Evolutionary conservation across 148 eudicot species (phyloP).

Genomic region (Limonium bicolor): DNA sequence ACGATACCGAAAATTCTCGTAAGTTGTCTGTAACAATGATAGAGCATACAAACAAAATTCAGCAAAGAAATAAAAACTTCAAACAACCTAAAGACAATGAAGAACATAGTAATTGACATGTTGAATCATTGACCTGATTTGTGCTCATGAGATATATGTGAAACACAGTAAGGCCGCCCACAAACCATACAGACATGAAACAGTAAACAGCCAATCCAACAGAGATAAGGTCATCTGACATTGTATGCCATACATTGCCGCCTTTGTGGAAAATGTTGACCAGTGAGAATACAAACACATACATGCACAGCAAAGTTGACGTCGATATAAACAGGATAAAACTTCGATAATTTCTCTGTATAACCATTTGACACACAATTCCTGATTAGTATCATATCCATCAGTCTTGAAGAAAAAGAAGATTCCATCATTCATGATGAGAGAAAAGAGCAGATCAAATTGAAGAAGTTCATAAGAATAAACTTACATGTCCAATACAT

Average conservation of each 20-base stretch:
- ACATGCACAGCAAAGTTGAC: constrained; percentile 64
- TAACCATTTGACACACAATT: constrained; percentile 6
- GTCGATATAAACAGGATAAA: constrained; percentile 69
- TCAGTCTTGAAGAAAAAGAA: neutral
- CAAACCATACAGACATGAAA: constrained; percentile 83
- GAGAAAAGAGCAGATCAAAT: too few relatives aligned
- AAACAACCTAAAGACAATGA: neutral
- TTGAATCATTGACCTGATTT: constrained; percentile 53
- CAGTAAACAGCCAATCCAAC: constrained; percentile 54
- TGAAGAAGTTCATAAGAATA: too few relatives aligned
- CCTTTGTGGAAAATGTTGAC: constrained; percentile 27
- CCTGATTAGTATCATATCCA: too few relatives aligned
- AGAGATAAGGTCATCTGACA: constrained; percentile 47
- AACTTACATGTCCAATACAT: constrained; percentile 85
- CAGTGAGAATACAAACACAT: constrained; percentile 64
- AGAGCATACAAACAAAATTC: neutral
- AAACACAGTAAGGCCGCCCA: constrained; percentile 75
- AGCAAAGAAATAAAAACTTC: neutral
- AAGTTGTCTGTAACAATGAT: constrained; percentile 33
- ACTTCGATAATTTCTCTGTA: constrained; percentile 85
- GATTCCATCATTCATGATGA: neutral
- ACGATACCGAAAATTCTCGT: constrained; percentile 59
- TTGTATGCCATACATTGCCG: constrained; percentile 27
- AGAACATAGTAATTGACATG: neutral
- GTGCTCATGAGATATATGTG: constrained; percentile 75